These are phyloP conservation scores for Leavenworthia alabamica DNA, from an alignment of 345 rosid species.

Conservation along the genomic window DNA sequence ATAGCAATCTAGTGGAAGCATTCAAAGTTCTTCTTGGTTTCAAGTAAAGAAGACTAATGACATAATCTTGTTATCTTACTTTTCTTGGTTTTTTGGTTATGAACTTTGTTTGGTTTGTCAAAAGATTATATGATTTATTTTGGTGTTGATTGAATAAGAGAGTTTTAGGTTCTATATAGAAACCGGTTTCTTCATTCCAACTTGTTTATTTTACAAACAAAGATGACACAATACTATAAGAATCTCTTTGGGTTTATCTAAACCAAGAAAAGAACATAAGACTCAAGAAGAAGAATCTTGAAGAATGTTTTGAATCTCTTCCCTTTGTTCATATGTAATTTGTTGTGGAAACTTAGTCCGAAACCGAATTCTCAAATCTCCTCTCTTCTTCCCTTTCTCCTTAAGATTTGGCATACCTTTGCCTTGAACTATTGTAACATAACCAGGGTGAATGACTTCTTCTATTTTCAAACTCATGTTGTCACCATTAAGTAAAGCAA, in stretches of 20 bases:
- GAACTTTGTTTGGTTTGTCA: constrained; percentile 1
- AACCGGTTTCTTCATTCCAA: constrained; percentile 16
- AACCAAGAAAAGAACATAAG: background rate
- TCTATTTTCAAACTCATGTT: constrained; percentile 32
- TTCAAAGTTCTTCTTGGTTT: constrained; percentile 52
- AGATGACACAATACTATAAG: background rate
- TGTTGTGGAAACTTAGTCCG: constrained; percentile 43
- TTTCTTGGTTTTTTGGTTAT: no score
- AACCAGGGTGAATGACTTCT: constrained; percentile 56
- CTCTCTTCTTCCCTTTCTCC: constrained; percentile 48
- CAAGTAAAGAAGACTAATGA: constrained; percentile 13
- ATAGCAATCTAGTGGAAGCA: constrained; percentile 39
- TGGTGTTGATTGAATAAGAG: constrained; percentile 7
- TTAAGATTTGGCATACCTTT: constrained; percentile 66
- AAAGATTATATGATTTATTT: background rate
- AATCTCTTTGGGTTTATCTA: constrained; percentile 6
- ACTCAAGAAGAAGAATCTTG: constrained; percentile 31
- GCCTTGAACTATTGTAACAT: constrained; percentile 37
- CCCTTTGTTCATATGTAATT: constrained; percentile 46
- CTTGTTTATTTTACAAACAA: constrained; percentile 23
- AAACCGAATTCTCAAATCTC: constrained; percentile 47
- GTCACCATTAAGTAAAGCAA: constrained; percentile 57
- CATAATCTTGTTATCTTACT: no score
- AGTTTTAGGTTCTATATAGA: no score
- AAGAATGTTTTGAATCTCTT: constrained; percentile 40